Conservation (phyloP, 2,329 filamentous ascomycete genomes). For the Xylaria sp. region DNA sequence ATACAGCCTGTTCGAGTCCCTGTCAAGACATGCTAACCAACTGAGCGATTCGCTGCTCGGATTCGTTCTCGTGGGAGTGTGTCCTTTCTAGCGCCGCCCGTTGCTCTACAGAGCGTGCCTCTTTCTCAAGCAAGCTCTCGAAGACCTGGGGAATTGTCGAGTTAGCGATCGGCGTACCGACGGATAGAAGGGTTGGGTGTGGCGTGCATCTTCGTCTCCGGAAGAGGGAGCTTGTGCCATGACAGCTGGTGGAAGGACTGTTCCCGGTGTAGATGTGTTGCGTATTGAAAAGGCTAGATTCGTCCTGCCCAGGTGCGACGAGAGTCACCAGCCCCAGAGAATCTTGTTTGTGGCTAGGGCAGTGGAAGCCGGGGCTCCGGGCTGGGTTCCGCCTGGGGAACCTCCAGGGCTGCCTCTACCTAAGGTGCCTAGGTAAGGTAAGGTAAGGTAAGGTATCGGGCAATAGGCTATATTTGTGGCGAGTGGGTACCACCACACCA, state of each 20-base stretch:
- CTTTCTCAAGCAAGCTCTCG: constrained; percentile 39
- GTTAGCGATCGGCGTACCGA: background rate
- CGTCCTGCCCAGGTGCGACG: background rate
- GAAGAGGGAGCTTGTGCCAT: constrained; percentile 34
- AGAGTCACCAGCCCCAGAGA: background rate
- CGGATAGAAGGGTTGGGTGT: background rate
- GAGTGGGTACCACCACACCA: constrained; percentile 4
- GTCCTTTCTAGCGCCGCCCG: constrained; percentile 34
- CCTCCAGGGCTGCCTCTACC: too few relatives aligned
- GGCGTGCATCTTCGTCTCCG: constrained; percentile 37
- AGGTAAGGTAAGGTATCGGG: too few relatives aligned
- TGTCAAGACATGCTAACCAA: constrained; percentile 56
- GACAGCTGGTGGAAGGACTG: constrained; percentile 11
- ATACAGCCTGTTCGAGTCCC: constrained; percentile 11
- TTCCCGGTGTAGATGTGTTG: background rate
- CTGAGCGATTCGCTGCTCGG: constrained; percentile 67
- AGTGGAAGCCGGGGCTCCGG: too few relatives aligned
- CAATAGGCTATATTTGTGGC: too few relatives aligned
- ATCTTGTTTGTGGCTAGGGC: too few relatives aligned
- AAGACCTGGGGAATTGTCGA: constrained; percentile 35
- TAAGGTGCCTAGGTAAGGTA: too few relatives aligned
- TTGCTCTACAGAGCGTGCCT: constrained; percentile 39
- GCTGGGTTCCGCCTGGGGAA: too few relatives aligned
- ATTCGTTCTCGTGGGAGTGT: constrained; percentile 50
- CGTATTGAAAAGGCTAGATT: background rate